Evolutionary conservation across 2,329 filamentous ascomycete genomes (phyloP).

Genomic region (Xylariomycetidae sp.): DNA sequence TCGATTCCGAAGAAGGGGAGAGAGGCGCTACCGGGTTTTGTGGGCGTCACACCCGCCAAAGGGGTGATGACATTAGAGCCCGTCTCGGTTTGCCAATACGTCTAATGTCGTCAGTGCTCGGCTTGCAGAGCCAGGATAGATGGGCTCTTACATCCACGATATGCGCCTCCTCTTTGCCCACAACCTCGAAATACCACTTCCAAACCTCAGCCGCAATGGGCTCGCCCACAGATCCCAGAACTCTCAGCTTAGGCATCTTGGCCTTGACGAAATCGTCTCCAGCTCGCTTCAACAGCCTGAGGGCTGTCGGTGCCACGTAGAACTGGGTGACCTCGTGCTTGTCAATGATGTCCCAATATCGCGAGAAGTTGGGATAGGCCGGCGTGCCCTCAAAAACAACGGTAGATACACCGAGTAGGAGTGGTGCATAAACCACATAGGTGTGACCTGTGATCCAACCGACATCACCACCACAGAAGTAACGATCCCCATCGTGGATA

Average conservation of each 20-base stretch:
- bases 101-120: constrained; percentile 61
- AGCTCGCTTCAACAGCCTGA: constrained; percentile 90
- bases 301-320: constrained; percentile 93
- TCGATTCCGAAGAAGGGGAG: constrained; percentile 98
- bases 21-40: constrained; percentile 93
- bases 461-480: constrained; percentile 97
- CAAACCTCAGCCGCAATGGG: constrained; percentile 97
- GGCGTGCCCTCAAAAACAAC: constrained; percentile 98
- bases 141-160: constrained; percentile 87
- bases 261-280: constrained; percentile 89
- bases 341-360: constrained; percentile 98
- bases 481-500: constrained; percentile 87
- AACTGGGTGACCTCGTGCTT: constrained; percentile 96
- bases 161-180: constrained; percentile 90
- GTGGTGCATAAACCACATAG: constrained; percentile 93
- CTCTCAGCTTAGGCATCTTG: constrained; percentile 82
- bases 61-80: constrained; percentile 95
- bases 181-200: constrained; percentile 98
- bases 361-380: constrained; percentile 94
- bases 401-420: constrained; percentile 87
- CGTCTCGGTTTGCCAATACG: constrained; percentile 99
- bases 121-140: too few relatives aligned
- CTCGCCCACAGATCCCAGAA: constrained; percentile 93
- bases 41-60: constrained; percentile 86
- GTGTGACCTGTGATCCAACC: constrained; percentile 99